Evolutionary conservation across 1,139 yeast species (phyloP).

Genomic region (Hyphopichia fennica): DNA sequence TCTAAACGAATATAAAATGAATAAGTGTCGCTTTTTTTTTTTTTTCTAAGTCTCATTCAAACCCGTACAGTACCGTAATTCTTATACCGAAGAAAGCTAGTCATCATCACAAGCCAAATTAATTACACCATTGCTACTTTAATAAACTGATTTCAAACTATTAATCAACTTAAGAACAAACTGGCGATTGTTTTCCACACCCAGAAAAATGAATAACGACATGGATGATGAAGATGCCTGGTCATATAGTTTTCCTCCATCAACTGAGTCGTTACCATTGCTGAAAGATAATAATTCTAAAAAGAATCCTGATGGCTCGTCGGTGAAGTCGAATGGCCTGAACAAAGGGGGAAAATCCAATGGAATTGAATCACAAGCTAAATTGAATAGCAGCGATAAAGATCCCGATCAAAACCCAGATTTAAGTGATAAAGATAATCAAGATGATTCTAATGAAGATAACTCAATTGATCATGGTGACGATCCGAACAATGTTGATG

Average conservation of each 20-base stretch:
- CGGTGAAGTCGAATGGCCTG: conserved; percentile 18
- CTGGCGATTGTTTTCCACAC: neutral
- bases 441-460: neutral
- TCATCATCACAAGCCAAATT: neutral
- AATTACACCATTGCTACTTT: too few relatives aligned
- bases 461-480: conserved; percentile 7
- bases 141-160: too few relatives aligned
- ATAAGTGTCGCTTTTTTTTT: too few relatives aligned
- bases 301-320: conserved; percentile 1
- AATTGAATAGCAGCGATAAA: too few relatives aligned
- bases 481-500: conserved; percentile 3
- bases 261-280: conserved; percentile 29
- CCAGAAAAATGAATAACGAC: conserved; percentile 1
- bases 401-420: too few relatives aligned
- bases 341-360: conserved; percentile 5
- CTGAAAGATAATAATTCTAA: neutral
- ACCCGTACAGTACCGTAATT: neutral
- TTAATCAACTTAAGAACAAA: too few relatives aligned
- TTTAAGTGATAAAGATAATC: conserved; percentile 7
- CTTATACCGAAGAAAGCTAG: neutral
- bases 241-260: conserved; percentile 47
- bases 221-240: conserved; percentile 44
- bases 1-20: too few relatives aligned
- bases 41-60: too few relatives aligned
- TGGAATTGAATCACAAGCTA: neutral